phyloP scores from a whole-genome alignment of 441 rosid species.

The Gossypium laxum region DNA sequence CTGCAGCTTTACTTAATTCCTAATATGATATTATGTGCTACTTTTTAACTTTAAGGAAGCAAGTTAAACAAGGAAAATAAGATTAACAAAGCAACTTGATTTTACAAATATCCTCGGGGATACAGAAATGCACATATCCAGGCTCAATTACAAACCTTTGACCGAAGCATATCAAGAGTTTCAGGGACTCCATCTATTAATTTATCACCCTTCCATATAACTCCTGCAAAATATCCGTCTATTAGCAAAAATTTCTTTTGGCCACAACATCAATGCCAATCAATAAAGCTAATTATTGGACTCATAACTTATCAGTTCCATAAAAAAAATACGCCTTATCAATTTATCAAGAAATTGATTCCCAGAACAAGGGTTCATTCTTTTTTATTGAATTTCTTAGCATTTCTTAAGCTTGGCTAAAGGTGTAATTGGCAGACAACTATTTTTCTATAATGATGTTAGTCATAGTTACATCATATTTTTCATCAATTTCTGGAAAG shows the following conservation, averaged over 20 bases:
- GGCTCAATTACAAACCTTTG: slow-evolving; percentile 39
- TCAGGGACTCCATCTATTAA: slow-evolving; percentile 66
- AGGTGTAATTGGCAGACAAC: not conserved
- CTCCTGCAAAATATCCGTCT: slow-evolving; percentile 32
- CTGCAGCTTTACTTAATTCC: not conserved
- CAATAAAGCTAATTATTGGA: not conserved
- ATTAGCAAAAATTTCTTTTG: not conserved
- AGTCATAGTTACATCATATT: not conserved
- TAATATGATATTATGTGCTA: not conserved
- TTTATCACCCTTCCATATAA: slow-evolving; percentile 70
- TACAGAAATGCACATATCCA: not conserved
- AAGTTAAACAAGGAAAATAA: not conserved
- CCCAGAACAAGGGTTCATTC: not conserved
- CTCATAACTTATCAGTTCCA: not conserved
- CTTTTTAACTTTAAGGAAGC: not conserved
- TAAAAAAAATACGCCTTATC: not conserved
- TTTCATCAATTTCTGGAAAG: not conserved
- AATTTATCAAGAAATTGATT: not conserved
- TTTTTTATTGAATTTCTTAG: not conserved
- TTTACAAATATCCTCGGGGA: not conserved
- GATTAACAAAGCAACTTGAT: not conserved
- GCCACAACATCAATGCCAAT: not conserved
- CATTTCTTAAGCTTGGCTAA: not conserved
- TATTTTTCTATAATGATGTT: not conserved
- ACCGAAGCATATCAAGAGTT: slow-evolving; percentile 67